Base-by-base conservation (phyloP, 306 rosid genomes). In the Citrullus mucosospermus region DNA sequence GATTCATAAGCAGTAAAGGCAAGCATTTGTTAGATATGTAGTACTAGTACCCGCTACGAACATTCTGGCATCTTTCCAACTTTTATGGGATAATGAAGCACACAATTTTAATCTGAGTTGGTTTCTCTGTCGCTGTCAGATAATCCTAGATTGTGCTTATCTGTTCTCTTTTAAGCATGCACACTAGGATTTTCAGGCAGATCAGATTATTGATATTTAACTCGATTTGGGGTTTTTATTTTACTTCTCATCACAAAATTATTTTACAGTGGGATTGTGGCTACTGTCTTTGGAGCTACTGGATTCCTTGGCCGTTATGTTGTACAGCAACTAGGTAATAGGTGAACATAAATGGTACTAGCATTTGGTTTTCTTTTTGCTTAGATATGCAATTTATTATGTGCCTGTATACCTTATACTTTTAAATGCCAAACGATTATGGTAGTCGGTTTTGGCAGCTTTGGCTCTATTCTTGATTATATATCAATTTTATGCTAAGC, bases 241-340 rank as follows among this genome's bases (percentile, higher is more conserved):
- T 58, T 38, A 55, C 54, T 36, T 36, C 20, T 55, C 25, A 20
- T 57, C 22, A 11, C 46, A 32, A 55, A 53, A 34, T 10, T 77
- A 17, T 74, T 76, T 83, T 84, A 86, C 93, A 96, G 98, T 86
- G 99, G 99, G 60, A 85, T 96, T 72, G 79, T 96, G 53, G 99
- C 97, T 60, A 88, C 99, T 55, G 99, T 96, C 67, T 96, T 96
- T 79, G 99, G 99, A 80, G 94, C 99, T 1, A 96, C 99, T 43
- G 99, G 99, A 58, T 96, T 96, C 88, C 92, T 96, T 78, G 99
- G 99, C 74, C 99, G 99, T 51, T 92, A 96, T 92, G 89, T 92
- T 82, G 99, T 96, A 39, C 99, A 96, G 71, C 97, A 92, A 85
- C 93, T 96, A 71, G 99, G 99, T 96, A 84, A 84, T 85, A 22